Conservation (phyloP, 2,329 filamentous ascomycete genomes). For the Gyromitra esculenta region DNA sequence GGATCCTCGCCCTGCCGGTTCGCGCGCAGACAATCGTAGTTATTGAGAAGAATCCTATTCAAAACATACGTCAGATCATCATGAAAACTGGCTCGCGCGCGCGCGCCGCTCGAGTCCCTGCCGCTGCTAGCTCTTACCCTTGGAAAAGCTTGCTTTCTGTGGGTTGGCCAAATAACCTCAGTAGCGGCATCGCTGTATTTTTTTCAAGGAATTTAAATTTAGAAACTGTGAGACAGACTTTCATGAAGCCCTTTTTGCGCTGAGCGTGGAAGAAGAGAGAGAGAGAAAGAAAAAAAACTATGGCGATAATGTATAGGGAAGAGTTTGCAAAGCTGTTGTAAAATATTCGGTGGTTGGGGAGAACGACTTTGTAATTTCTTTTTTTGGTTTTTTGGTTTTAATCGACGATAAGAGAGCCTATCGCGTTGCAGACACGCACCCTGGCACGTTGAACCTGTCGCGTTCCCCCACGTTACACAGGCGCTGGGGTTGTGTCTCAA, state of each 20-base stretch:
- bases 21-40: constrained; percentile 32
- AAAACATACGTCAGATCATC: not conserved
- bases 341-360: constrained; percentile 13
- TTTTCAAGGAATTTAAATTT: not conserved
- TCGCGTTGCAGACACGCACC: not conserved
- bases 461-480: not conserved
- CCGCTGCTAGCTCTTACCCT: constrained; percentile 2
- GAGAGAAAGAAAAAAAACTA: no score
- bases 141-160: constrained; percentile 28
- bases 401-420: constrained; percentile 10
- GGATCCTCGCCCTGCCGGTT: constrained; percentile 17
- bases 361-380: not conserved
- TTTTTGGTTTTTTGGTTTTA: not conserved
- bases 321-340: not conserved
- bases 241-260: not conserved
- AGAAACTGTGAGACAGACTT: not conserved
- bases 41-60: constrained; percentile 24
- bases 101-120: not conserved
- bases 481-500: not conserved
- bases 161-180: constrained; percentile 7
- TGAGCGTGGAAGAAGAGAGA: no score
- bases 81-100: not conserved
- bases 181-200: constrained; percentile 10
- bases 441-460: not conserved
- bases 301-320: no score